Percentiles rank a stretch among this genome's conserved stretches.
These are phyloP conservation scores for Colletotrichum lentis DNA, from an alignment of 2,329 filamentous ascomycete species.

Conservation along the genomic window DNA sequence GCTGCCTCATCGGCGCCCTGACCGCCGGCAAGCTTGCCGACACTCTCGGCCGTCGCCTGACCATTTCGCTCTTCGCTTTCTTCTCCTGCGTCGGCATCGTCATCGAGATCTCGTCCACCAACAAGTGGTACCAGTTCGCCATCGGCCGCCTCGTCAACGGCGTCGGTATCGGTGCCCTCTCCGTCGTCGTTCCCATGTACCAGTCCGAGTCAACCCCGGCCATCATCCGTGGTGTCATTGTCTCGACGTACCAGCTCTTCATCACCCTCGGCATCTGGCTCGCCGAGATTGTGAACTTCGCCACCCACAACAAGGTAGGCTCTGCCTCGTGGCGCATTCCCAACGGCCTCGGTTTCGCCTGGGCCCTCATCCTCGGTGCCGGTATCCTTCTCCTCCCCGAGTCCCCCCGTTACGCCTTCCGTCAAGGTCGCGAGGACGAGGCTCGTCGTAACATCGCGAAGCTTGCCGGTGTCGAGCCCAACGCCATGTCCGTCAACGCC, in stretches of 20 bases:
- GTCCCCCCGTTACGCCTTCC: slow-evolving; percentile 61
- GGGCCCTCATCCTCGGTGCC: slow-evolving; percentile 60
- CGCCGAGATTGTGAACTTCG: slow-evolving; percentile 67
- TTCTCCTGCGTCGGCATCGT: slow-evolving; percentile 71
- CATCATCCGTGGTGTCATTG: slow-evolving; percentile 69
- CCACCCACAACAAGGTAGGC: slow-evolving; percentile 58
- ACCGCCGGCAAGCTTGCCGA: slow-evolving; percentile 69
- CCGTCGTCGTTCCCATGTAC: slow-evolving; percentile 73
- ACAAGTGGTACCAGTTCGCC: slow-evolving; percentile 70
- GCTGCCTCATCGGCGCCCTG: slow-evolving; percentile 66
- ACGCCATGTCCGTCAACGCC: slow-evolving; percentile 53
- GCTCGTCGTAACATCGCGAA: slow-evolving; percentile 58
- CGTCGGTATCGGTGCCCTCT: slow-evolving; percentile 70
- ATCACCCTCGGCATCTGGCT: slow-evolving; percentile 73
- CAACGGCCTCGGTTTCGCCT: slow-evolving; percentile 63
- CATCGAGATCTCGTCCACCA: slow-evolving; percentile 66
- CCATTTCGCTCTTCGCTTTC: slow-evolving; percentile 69
- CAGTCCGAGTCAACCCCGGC: slow-evolving; percentile 72
- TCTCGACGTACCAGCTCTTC: slow-evolving; percentile 73
- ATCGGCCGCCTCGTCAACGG: slow-evolving; percentile 72
- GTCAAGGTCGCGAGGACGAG: slow-evolving; percentile 56
- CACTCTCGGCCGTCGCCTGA: slow-evolving; percentile 65
- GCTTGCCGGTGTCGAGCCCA: slow-evolving; percentile 53
- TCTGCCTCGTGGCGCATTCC: slow-evolving; percentile 70
- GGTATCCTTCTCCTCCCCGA: slow-evolving; percentile 64